Evolutionary conservation across 2,329 filamentous ascomycete species (phyloP), one percentile per base, ranked within the genome.

Genomic region (Ophiostoma himal-ulmi): DNA sequence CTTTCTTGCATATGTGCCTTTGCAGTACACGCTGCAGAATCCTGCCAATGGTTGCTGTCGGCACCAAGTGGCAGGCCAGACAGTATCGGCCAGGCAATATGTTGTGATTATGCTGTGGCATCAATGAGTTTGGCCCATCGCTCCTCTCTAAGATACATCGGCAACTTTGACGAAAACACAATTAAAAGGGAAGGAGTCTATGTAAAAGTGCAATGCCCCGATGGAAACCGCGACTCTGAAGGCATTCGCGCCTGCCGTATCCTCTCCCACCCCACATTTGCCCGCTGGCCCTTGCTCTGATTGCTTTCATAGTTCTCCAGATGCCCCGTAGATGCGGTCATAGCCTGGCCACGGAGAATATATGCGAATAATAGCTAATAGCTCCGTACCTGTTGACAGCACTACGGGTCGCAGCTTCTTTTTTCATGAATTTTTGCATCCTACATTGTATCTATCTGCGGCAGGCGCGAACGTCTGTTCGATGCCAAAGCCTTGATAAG

Each of bases 231-330:
- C 52, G 52, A 10, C 22, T n/a, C 22, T 26, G n/a, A 26, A 10
- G 52, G 22, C n/a, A n/a, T 57, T 22, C 52, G n/a, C 52, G 52
- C 52, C n/a, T 57, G 52, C 52, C 22, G 22, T 22, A n/a, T 57
- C 52, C 22, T 57, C n/a, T 7, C 17, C 52, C 52, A 57, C 69
- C 69, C 69, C 69, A 70, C 69, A 68, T 34, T 68, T 66, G 64
- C 36, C 69, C 69, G 36, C 14, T 26, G 62, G 57, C 60, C 60
- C 60, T 64, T 65, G 60, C 36, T 39, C 37, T 62, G 14, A 66
- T 39, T 34, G 37, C 57, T 48, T n/a, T 65, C 65, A 3, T 62
- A 41, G 20, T 68, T 70, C 69, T 70, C 69, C 69, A 70, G 69
- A 41, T 37, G 60, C 62, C 62, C 62, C 62, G 62, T 65, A 65